Percentiles rank a stretch among this genome's conserved stretches.
Conservation (phyloP, 352 stramenopile species). For the Phytophthora rubi region DNA sequence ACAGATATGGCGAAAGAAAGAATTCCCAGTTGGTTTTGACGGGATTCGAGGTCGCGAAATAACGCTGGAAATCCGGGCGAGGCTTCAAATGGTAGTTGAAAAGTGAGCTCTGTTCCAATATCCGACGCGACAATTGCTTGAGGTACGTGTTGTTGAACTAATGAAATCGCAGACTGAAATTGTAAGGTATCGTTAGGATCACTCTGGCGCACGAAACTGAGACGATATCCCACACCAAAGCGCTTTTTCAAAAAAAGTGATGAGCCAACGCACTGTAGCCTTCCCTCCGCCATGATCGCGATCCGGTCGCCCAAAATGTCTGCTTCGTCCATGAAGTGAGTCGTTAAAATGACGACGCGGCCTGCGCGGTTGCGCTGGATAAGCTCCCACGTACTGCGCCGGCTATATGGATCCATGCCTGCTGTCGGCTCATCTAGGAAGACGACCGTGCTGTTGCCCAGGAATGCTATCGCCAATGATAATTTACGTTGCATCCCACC, state of each 20-base stretch:
- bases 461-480: constrained; percentile 76
- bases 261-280: constrained; percentile 73
- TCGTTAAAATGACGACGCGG: constrained; percentile 89
- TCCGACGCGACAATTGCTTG: constrained; percentile 54
- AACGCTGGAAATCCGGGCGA: constrained; percentile 65
- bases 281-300: constrained; percentile 88
- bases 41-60: constrained; percentile 75
- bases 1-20: constrained; percentile 76
- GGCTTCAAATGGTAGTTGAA: constrained; percentile 74
- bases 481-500: constrained; percentile 86
- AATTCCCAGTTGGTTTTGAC: constrained; percentile 44
- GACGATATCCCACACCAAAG: constrained; percentile 78
- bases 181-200: neutral
- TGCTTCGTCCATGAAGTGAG: constrained; percentile 94
- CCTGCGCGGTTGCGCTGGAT: constrained; percentile 63
- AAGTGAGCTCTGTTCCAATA: constrained; percentile 79
- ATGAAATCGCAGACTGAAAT: constrained; percentile 1
- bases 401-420: constrained; percentile 94
- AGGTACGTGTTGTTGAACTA: constrained; percentile 49
- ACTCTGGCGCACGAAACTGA: constrained; percentile 61
- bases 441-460: constrained; percentile 77
- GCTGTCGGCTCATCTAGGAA: constrained; percentile 92
- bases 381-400: constrained; percentile 86
- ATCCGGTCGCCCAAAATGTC: constrained; percentile 92
- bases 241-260: constrained; percentile 86